Conservation (phyloP, 176 grass and related monocot species). For the Triticum timopheevii region DNA sequence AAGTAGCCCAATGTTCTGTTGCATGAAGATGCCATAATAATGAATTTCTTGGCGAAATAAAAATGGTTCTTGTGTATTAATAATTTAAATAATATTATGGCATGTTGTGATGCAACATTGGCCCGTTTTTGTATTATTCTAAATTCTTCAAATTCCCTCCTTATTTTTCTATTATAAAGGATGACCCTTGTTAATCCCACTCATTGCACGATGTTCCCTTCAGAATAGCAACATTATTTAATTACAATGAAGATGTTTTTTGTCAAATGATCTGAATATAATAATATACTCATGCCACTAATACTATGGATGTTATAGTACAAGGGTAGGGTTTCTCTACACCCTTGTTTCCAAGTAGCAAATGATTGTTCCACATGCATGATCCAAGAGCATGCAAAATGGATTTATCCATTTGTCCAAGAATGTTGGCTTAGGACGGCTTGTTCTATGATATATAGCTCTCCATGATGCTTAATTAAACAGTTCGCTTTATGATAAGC, state of each 20-base stretch:
- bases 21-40: background rate
- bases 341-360: background rate
- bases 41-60: background rate
- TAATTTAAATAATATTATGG: background rate
- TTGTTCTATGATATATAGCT: background rate
- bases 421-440: slow-evolving; percentile 16
- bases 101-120: background rate
- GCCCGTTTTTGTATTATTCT: background rate
- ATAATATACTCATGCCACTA: background rate
- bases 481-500: slow-evolving; percentile 3
- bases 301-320: background rate
- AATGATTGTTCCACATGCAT: background rate
- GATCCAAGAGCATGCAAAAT: background rate
- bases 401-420: slow-evolving; percentile 32
- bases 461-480: background rate
- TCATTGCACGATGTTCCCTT: background rate
- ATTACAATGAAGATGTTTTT: background rate
- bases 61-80: background rate
- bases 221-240: background rate
- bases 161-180: background rate
- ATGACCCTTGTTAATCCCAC: background rate
- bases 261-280: background rate
- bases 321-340: background rate
- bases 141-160: background rate
- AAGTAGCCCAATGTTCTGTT: background rate